A percentile compares a stretch with the other conserved stretches of the same genome.
Evolutionary conservation across 768 basidiomycete genomes (phyloP).

Genomic region (Tricholoma saponaceum): DNA sequence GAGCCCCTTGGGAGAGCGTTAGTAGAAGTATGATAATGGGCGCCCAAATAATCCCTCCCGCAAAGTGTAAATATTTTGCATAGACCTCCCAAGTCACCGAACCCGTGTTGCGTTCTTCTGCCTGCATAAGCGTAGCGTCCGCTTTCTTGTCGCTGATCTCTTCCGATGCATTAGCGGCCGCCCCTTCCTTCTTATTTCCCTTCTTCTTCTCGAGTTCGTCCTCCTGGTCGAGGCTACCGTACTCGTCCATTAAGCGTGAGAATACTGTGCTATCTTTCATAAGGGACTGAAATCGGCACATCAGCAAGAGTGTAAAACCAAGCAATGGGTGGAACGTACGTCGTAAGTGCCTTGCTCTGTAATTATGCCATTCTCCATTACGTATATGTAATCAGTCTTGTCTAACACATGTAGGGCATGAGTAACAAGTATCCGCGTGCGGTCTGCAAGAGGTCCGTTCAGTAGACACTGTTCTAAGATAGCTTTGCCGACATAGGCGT

Average conservation of each 20-base stretch:
- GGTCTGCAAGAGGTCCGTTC: constrained; percentile 43
- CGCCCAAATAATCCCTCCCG: constrained; percentile 46
- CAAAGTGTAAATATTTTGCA: constrained; percentile 39
- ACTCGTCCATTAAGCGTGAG: constrained; percentile 50
- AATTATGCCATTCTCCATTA: constrained; percentile 56
- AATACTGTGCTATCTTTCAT: constrained; percentile 40
- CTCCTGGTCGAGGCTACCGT: constrained; percentile 38
- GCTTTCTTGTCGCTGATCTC: constrained; percentile 22
- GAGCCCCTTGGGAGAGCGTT: constrained; percentile 42
- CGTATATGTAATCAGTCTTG: constrained; percentile 59
- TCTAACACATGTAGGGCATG: constrained; percentile 57
- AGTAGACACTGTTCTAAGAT: constrained; percentile 62
- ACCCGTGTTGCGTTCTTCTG: constrained; percentile 55
- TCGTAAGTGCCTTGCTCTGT: constrained; percentile 60
- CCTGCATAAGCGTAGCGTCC: constrained; percentile 39
- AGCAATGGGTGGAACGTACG: constrained; percentile 24
- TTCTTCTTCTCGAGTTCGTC: constrained; percentile 24
- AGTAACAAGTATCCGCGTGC: constrained; percentile 61
- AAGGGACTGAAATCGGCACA: constrained; percentile 32
- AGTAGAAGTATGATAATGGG: constrained; percentile 43
- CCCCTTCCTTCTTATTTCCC: constrained; percentile 1
- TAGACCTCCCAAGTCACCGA: constrained; percentile 49
- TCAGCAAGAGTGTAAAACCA: neutral
- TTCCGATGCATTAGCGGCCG: neutral
- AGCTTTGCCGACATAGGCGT: constrained; percentile 68